These are phyloP conservation scores for Ceratocystis harringtonii DNA, from an alignment of 2,329 filamentous ascomycete genomes.

Conservation along the genomic window DNA sequence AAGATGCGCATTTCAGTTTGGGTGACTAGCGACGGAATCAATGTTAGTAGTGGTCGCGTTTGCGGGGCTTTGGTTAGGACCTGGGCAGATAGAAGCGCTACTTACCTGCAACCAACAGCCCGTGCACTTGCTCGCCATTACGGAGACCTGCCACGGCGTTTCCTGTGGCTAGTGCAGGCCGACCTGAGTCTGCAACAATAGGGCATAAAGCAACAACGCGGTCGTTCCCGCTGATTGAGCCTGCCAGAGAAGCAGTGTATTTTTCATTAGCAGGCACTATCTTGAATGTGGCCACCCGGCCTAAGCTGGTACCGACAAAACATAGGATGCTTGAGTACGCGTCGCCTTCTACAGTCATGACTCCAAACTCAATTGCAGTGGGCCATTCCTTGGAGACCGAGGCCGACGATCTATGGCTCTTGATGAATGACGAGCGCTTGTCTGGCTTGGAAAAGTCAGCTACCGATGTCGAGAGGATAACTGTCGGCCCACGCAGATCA, in stretches of 20 bases:
- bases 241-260: slow-evolving; percentile 59
- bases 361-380: slow-evolving; percentile 74
- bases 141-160: slow-evolving; percentile 60
- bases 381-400: slow-evolving; percentile 50
- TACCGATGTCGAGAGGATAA: slow-evolving; percentile 64
- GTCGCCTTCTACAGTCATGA: slow-evolving; percentile 87
- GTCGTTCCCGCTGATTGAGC: slow-evolving; percentile 51
- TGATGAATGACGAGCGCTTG: slow-evolving; percentile 59
- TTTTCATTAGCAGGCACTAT: slow-evolving; percentile 59
- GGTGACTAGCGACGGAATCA: slow-evolving; percentile 31
- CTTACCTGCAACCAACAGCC: slow-evolving; percentile 61
- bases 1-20: slow-evolving; percentile 74
- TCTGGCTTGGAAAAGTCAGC: slow-evolving; percentile 61
- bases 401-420: slow-evolving; percentile 23
- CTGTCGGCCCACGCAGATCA: slow-evolving; percentile 70
- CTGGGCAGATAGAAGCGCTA: slow-evolving; percentile 12
- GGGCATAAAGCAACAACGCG: slow-evolving; percentile 62
- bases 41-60: not conserved
- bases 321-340: slow-evolving; percentile 88
- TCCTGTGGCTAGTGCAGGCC: slow-evolving; percentile 60
- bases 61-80: too few species aligned
- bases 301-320: slow-evolving; percentile 76
- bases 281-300: slow-evolving; percentile 80
- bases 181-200: slow-evolving; percentile 64
- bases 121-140: slow-evolving; percentile 59